phyloP scores from a whole-genome alignment of 306 rosid genomes.

The Vachellia pachyceras region DNA sequence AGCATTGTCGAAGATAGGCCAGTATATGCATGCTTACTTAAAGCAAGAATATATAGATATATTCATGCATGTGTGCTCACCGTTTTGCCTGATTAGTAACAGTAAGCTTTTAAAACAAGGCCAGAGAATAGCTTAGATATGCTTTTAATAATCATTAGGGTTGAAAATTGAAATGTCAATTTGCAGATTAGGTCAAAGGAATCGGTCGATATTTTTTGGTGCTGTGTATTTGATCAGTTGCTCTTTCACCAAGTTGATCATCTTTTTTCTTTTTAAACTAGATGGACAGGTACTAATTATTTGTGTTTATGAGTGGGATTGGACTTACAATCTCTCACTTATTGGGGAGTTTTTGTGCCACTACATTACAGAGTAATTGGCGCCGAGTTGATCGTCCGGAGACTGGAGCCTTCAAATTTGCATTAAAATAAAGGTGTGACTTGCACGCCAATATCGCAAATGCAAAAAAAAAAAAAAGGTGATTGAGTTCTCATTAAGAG shows the following conservation, averaged over 20 bases:
- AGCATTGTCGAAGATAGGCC: slow-evolving; percentile 10
- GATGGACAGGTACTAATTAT: no score
- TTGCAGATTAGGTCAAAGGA: slow-evolving; percentile 30
- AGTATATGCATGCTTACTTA: slow-evolving; percentile 9
- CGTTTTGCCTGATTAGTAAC: slow-evolving; percentile 13
- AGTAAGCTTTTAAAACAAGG: slow-evolving; percentile 34
- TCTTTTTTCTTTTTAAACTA: no score
- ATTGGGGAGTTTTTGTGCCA: no score
- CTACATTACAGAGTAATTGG: no score
- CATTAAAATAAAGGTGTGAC: slow-evolving; percentile 33
- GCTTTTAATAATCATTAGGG: not conserved
- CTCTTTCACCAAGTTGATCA: no score
- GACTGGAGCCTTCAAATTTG: slow-evolving; percentile 28
- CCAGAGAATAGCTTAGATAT: not conserved
- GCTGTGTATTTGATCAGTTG: no score
- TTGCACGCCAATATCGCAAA: slow-evolving; percentile 31
- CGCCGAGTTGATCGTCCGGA: slow-evolving; percentile 31
- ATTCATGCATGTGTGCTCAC: not conserved
- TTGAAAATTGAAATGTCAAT: slow-evolving; percentile 40
- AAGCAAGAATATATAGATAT: slow-evolving; percentile 11
- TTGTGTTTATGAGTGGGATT: no score
- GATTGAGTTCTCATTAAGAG: slow-evolving; percentile 15
- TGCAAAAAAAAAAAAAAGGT: slow-evolving; percentile 37
- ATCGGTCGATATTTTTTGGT: slow-evolving; percentile 34
- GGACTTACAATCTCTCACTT: no score